Percentiles rank a stretch among this genome's conserved stretches.
These are phyloP conservation scores for Ceratocystiopsis sp. DNA, from an alignment of 2,329 filamentous ascomycete species.

Conservation along the genomic window DNA sequence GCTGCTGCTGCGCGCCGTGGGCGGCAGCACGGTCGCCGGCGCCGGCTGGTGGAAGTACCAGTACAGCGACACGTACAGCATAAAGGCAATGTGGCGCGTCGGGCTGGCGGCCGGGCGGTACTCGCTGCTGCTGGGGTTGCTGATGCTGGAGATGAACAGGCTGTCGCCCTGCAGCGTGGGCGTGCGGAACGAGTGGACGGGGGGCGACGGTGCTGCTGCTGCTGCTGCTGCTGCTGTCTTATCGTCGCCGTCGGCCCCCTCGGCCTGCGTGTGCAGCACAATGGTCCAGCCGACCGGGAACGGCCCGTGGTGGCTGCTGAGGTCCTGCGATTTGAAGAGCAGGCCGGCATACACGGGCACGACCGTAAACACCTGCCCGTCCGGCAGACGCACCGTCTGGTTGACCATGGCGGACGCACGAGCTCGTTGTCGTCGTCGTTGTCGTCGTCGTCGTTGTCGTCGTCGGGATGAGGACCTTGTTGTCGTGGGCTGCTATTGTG, in stretches of 20 bases:
- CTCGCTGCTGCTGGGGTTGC: constrained; percentile 62
- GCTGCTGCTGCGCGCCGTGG: constrained; percentile 40
- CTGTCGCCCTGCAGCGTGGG: constrained; percentile 67
- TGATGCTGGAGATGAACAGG: constrained; percentile 84
- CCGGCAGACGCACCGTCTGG: constrained; percentile 54
- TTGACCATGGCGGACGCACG: constrained; percentile 11
- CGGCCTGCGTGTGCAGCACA: constrained; percentile 47
- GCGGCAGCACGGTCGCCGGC: constrained; percentile 44
- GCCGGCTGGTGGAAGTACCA: constrained; percentile 93
- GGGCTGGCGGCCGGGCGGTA: constrained; percentile 67
- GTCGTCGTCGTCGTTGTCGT: neutral
- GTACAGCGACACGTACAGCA: constrained; percentile 85
- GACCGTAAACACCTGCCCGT: constrained; percentile 70
- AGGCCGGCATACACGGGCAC: constrained; percentile 81
- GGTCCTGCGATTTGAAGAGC: constrained; percentile 71
- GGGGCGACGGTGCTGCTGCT: constrained; percentile 16
- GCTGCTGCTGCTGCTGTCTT: too few relatives aligned
- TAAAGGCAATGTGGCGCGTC: constrained; percentile 84
- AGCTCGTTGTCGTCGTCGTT: neutral
- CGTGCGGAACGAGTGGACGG: constrained; percentile 47
- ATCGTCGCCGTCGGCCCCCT: constrained; percentile 1
- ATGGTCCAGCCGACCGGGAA: constrained; percentile 85
- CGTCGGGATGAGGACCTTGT: too few relatives aligned
- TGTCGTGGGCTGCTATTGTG: too few relatives aligned
- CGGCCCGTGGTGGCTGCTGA: constrained; percentile 48